Evolutionary conservation across 2,329 filamentous ascomycete species (phyloP), one percentile per base, ranked within the genome.

Genomic region (Ilyonectria sp.): DNA sequence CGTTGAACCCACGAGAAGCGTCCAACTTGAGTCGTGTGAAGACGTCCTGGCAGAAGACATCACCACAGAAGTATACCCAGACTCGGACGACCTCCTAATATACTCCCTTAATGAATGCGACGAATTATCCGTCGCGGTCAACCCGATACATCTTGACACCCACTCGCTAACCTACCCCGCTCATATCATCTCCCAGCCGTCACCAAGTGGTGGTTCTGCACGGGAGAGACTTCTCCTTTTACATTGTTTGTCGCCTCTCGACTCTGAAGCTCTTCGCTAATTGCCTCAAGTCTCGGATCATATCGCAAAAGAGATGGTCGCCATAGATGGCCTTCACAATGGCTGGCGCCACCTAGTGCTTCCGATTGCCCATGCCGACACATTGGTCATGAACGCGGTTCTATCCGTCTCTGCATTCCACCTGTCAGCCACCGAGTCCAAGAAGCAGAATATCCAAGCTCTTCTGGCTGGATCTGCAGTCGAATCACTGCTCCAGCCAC

Each of bases 261-360:
- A n/a, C 40, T 19, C 19, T 43, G 2, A n/a, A 8, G 40, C 2
- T 17, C 5, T n/a, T 15, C 8, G 8, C 44, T 47, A 26, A 47
- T 15, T 7, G 15, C 15, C 13, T n/a, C 8, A 23, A 70, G 68
- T 62, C 29, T 65, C 68, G 2, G 26, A 68, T 2, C 54, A 50
- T 23, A 70, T 70, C 19, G 65, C 68, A 3, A 40, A 31, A 3
- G 68, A 70, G 33, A 70, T 70, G 68, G 44, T 70, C 6, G 68
- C 55, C 6, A 50, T 68, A 4, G 68, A 70, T 33, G 68, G 68
- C 5, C 52, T 26, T 15, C 68, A 70, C 58, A 70, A 70, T 43
- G 68, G 68, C 17, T 70, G 65, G 60, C 53, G 68, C 8, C 47
- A 65, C 31, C 37, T 68, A 3, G 33, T 70, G 9, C 61, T 70